Percentiles rank a stretch among this genome's conserved stretches.
These are phyloP conservation scores for Isabelozyma heimii DNA, from an alignment of 805 yeast species.

Conservation along the genomic window DNA sequence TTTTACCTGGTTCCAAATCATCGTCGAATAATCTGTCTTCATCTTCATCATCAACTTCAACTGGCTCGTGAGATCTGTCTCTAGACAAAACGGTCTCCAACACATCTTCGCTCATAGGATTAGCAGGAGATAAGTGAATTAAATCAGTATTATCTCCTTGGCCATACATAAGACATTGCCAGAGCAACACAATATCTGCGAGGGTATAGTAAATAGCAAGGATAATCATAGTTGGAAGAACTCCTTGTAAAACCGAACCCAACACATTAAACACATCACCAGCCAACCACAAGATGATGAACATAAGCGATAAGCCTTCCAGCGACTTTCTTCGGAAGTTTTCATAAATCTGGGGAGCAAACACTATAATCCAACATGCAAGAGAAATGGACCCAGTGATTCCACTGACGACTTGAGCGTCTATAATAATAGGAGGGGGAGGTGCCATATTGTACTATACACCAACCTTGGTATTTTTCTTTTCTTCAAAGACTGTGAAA, in stretches of 20 bases:
- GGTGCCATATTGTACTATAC: slow-evolving; percentile 41
- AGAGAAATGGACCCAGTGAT: slow-evolving; percentile 85
- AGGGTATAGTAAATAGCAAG: slow-evolving; percentile 89
- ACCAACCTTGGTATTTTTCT: neutral
- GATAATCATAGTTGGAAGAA: slow-evolving; percentile 90
- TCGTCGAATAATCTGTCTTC: slow-evolving; percentile 26
- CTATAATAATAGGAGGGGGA: slow-evolving; percentile 63
- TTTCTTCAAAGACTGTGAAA: neutral
- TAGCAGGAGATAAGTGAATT: slow-evolving; percentile 84
- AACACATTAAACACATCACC: slow-evolving; percentile 93
- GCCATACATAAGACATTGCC: slow-evolving; percentile 83
- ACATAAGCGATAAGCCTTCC: slow-evolving; percentile 84
- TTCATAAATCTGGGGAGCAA: slow-evolving; percentile 95
- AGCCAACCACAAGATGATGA: slow-evolving; percentile 85
- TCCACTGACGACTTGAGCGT: slow-evolving; percentile 72
- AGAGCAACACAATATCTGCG: slow-evolving; percentile 80
- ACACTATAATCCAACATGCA: slow-evolving; percentile 97
- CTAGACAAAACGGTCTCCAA: slow-evolving; percentile 57
- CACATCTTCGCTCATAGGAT: slow-evolving; percentile 72
- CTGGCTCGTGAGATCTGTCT: slow-evolving; percentile 23
- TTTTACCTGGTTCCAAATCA: neutral
- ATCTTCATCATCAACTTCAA: slow-evolving; percentile 16
- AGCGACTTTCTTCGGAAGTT: slow-evolving; percentile 81
- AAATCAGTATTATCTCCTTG: slow-evolving; percentile 60
- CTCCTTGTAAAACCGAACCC: slow-evolving; percentile 87